These are phyloP conservation scores for Pleomassaria siparia DNA, from an alignment of 2,329 filamentous ascomycete species.

Conservation along the genomic window DNA sequence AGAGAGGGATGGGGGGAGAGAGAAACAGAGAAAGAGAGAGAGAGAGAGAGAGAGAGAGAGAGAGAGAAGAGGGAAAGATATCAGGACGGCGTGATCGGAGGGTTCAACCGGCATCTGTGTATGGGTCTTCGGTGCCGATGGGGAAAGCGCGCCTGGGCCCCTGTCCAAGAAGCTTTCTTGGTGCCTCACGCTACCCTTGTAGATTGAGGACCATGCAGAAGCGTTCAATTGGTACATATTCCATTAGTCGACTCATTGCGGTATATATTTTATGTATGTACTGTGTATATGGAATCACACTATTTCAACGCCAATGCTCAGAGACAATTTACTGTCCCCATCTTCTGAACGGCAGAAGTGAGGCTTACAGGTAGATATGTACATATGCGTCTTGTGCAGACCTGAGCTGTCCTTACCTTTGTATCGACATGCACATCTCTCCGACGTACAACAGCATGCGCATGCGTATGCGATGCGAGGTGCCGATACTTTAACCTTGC, in stretches of 20 bases:
- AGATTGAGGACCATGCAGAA: not conserved
- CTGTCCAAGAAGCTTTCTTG: not conserved
- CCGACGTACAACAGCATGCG: not conserved
- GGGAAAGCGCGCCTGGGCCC: not conserved
- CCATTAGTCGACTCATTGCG: too few species aligned
- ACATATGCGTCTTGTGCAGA: too few species aligned
- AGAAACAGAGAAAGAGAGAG: not conserved
- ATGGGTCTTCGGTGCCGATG: not conserved
- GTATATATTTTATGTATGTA: too few species aligned
- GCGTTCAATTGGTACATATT: too few species aligned
- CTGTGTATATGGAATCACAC: too few species aligned
- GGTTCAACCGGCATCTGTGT: not conserved
- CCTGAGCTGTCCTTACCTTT: not conserved
- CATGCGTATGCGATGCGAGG: not conserved
- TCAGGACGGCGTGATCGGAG: not conserved
- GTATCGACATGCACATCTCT: not conserved
- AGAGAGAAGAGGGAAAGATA: not conserved
- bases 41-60: not conserved
- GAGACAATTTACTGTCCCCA: too few species aligned
- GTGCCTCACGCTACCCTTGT: not conserved
- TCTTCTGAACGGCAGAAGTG: too few species aligned
- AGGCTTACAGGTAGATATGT: too few species aligned
- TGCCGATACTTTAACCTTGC: too few species aligned
- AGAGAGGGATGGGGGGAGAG: not conserved
- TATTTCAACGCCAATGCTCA: too few species aligned